phyloP scores from a whole-genome alignment of 345 rosid genomes.

The Ceriops tagal region DNA sequence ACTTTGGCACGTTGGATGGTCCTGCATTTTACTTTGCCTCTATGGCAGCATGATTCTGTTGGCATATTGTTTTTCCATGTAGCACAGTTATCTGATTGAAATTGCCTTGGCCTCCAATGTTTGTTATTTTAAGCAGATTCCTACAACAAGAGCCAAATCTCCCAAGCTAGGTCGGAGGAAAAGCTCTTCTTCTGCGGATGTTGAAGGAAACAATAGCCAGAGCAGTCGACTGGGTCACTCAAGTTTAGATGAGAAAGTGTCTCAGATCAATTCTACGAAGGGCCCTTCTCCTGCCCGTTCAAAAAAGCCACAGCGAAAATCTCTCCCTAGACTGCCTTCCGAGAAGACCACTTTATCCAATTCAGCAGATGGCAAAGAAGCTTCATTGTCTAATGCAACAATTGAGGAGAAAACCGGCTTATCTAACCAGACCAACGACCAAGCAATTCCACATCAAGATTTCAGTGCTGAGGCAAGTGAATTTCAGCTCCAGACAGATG shows the following conservation, averaged over 20 bases:
- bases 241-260: conserved; percentile 66
- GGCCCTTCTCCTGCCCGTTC: conserved; percentile 42
- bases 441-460: conserved; percentile 17
- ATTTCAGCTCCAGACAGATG: conserved; percentile 29
- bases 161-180: conserved; percentile 94
- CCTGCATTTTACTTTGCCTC: too few relatives aligned
- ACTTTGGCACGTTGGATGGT: too few relatives aligned
- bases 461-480: conserved; percentile 29
- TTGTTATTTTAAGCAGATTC: conserved; percentile 52
- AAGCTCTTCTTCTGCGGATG: conserved; percentile 38
- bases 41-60: too few relatives aligned
- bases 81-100: background rate
- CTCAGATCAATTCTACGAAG: conserved; percentile 39
- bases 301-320: conserved; percentile 70
- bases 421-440: conserved; percentile 14
- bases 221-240: conserved; percentile 39
- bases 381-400: conserved; percentile 13
- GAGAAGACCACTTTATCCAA: conserved; percentile 50
- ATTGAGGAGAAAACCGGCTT: conserved; percentile 19
- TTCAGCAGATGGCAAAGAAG: conserved; percentile 19
- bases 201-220: conserved; percentile 44
- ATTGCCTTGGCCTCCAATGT: background rate
- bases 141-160: conserved; percentile 91
- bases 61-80: background rate
- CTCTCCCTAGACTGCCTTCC: conserved; percentile 93